Base-by-base conservation (phyloP, 495 filamentous ascomycete genomes). In the Bryoglossum gracile region DNA sequence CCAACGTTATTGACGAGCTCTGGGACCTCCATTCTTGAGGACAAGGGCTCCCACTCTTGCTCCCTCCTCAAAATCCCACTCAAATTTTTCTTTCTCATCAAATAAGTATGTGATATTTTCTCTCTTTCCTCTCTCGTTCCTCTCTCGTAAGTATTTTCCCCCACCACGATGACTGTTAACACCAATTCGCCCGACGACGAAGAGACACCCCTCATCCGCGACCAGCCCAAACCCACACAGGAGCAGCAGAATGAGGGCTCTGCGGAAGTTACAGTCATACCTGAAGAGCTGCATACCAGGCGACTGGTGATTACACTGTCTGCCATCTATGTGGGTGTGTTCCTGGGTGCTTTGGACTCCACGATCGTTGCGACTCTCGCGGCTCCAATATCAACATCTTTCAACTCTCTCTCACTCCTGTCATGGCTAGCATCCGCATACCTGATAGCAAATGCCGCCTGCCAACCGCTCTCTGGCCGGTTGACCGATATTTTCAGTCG, bases 391-490 rank as follows among this genome's bases (percentile, higher is more conserved):
- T 86, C 87, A 13, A 83, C 80, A 47, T 84, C 85, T 14, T 95
- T 96, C 65, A 72, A 81, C 40, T 94, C 87, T 1, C 74, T 94
- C 35, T 82, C 80, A n/a, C 67, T 92, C 21, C 70, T 95, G 35
- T 91, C 89, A 4, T 96, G 90, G 90, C 80, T 96, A 10, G 91
- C 89, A 2, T 85, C 85, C 3, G 80, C 87, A 19, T 96, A 95
- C 63, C 76, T 95, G 23, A 90, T 96, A 54, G 82, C 91, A 39
- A 94, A 91, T 65, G 87, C 90, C 4, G 87, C 87, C 2, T 83
- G 80, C 41, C 90, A 96, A 54, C 90, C 91, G 2, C 67, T 96
- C 10, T 84, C 82, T 41, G 91, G 91, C 14, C 77, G 86, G 4
- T 62, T 95, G 52, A 95, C 91, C 0, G 91, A 96, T 61, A 92